A percentile compares a stretch with the other conserved stretches of the same genome.
Conservation (phyloP, 2,329 filamentous ascomycete genomes). For the Plectosphaerella cucumerina region DNA sequence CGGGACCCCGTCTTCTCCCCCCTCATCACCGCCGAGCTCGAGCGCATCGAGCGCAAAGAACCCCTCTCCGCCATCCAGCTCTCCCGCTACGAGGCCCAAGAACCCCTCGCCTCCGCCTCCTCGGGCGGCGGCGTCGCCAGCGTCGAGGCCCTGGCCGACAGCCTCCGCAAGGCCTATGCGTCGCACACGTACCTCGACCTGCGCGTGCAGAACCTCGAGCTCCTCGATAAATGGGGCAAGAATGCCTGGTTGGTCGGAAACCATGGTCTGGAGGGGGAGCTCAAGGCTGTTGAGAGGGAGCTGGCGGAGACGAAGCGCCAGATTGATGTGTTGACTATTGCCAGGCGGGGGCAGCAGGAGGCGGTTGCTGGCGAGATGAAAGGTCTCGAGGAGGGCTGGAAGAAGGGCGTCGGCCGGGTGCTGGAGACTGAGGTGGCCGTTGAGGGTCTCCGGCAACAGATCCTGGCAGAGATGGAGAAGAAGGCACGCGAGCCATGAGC, state of each 20-base stretch:
- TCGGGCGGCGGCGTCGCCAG: constrained; percentile 14
- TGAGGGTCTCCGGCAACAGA: constrained; percentile 64
- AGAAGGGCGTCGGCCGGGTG: constrained; percentile 69
- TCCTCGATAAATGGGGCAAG: constrained; percentile 79
- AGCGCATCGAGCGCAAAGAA: constrained; percentile 52
- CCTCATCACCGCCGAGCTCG: constrained; percentile 63
- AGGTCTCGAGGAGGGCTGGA: constrained; percentile 75
- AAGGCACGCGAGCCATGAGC: not conserved
- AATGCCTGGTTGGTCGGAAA: constrained; percentile 92
- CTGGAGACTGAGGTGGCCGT: constrained; percentile 85
- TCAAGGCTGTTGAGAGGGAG: constrained; percentile 69
- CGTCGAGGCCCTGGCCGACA: constrained; percentile 61
- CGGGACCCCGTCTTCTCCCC: constrained; percentile 57
- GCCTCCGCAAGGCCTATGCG: constrained; percentile 52
- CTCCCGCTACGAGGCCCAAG: constrained; percentile 75
- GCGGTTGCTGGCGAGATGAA: constrained; percentile 68
- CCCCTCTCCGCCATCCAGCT: constrained; percentile 67
- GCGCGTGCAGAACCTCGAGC: constrained; percentile 54
- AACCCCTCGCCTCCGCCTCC: constrained; percentile 29
- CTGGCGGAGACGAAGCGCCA: constrained; percentile 63
- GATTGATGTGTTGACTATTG: constrained; percentile 69
- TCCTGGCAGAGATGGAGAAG: constrained; percentile 55
- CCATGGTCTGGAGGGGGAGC: constrained; percentile 68
- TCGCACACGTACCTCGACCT: constrained; percentile 46
- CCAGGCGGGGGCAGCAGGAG: constrained; percentile 66